These are phyloP conservation scores for Termitomyces sp. DNA, from an alignment of 768 basidiomycete genomes.

Conservation along the genomic window DNA sequence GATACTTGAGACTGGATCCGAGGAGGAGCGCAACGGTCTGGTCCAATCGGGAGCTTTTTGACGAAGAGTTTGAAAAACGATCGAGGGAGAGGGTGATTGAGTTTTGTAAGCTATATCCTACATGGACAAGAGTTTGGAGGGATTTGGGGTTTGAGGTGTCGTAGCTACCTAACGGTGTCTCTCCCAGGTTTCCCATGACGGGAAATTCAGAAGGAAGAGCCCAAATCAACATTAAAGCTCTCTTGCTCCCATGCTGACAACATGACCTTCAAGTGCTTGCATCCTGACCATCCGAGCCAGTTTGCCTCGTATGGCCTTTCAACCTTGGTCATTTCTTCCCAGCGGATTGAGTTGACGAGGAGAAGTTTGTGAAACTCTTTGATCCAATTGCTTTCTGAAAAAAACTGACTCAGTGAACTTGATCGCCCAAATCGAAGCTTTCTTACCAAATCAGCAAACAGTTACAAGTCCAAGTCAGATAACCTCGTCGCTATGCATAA, in stretches of 20 bases:
- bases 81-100: conserved; percentile 8
- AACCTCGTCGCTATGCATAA: no score
- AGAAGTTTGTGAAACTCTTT: conserved; percentile 56
- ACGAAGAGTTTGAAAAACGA: conserved; percentile 9
- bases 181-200: background rate
- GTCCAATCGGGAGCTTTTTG: conserved; percentile 5
- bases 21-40: background rate
- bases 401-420: no score
- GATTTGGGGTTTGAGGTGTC: conserved; percentile 7
- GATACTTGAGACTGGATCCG: background rate
- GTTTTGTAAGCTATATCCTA: conserved; percentile 10
- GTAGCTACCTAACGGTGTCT: background rate
- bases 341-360: no score
- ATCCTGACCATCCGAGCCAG: no score
- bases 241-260: background rate
- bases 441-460: no score
- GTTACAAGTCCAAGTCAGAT: no score
- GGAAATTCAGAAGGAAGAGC: background rate
- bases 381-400: conserved; percentile 17
- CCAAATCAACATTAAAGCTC: background rate
- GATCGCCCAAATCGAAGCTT: no score
- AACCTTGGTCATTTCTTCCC: no score
- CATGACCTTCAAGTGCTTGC: no score
- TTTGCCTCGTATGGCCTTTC: no score
- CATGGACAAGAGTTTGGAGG: conserved; percentile 1